Evolutionary conservation across 2,329 filamentous ascomycete species (phyloP).

Genomic region (Colletotrichum phormii): DNA sequence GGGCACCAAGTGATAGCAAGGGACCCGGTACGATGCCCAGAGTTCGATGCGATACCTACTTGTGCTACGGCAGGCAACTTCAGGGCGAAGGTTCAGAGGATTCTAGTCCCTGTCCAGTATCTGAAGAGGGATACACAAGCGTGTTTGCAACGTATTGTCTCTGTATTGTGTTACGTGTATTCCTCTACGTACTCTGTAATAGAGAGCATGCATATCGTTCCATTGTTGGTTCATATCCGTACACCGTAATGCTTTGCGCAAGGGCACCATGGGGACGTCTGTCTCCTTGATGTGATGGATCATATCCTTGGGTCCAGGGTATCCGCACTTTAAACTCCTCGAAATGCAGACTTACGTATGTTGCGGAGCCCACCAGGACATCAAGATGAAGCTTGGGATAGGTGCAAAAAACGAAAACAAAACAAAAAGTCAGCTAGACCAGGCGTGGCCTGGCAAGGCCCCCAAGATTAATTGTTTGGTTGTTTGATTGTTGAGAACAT

Average conservation of each 20-base stretch:
- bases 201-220: constrained; percentile 2
- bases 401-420: no score
- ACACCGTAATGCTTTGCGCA: background rate
- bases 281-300: constrained; percentile 20
- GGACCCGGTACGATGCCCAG: background rate
- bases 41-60: background rate
- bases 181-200: background rate
- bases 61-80: background rate
- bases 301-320: constrained; percentile 13
- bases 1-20: constrained; percentile 1
- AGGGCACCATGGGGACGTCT: background rate
- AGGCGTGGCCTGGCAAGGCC: background rate
- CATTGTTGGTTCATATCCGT: background rate
- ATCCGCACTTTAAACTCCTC: constrained; percentile 33
- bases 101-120: background rate
- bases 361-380: constrained; percentile 13
- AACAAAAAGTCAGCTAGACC: background rate
- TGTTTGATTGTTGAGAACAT: constrained; percentile 13
- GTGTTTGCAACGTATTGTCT: background rate
- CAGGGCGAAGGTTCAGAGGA: background rate
- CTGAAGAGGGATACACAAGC: background rate
- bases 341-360: constrained; percentile 30
- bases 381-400: background rate
- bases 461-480: constrained; percentile 5
- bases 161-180: background rate